Conservation (phyloP, 176 grass and related monocot species). For the Metroxylon sagu region DNA sequence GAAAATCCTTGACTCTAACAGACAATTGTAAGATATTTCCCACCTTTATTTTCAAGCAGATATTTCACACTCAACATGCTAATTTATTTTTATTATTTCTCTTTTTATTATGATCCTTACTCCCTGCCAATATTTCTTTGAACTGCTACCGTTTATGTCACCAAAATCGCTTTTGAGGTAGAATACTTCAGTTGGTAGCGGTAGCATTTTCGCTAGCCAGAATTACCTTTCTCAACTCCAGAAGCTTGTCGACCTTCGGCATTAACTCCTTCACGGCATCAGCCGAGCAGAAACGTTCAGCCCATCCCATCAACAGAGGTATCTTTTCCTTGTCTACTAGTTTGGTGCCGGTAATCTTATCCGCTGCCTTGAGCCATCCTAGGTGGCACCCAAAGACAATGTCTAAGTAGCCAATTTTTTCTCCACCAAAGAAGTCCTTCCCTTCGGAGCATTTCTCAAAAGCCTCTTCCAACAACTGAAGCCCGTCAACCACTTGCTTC, state of each 20-base stretch:
- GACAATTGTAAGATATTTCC: no score
- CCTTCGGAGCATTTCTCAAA: constrained; percentile 25
- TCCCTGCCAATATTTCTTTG: no score
- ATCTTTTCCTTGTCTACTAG: constrained; percentile 34
- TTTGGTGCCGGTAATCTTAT: constrained; percentile 11
- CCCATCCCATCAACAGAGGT: constrained; percentile 42
- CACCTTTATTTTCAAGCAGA: no score
- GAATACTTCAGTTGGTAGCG: no score
- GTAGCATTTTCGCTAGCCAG: no score
- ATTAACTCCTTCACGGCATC: constrained; percentile 23
- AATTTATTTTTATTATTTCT: no score
- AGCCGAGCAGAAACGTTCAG: constrained; percentile 20
- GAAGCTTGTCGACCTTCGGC: constrained; percentile 23
- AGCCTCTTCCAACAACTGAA: constrained; percentile 42
- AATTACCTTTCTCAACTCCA: constrained; percentile 12
- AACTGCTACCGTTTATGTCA: no score
- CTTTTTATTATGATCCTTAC: no score
- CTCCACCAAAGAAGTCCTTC: constrained; percentile 49
- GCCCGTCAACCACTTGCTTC: not conserved
- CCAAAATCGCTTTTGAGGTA: no score
- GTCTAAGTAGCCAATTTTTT: constrained; percentile 40
- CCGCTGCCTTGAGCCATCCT: constrained; percentile 26
- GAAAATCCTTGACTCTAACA: no score
- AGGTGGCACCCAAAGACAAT: constrained; percentile 28
- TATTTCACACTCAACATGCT: no score